Evolutionary conservation across 306 rosid species (phyloP), one percentile per base, ranked within the genome.

Genomic region (Luffa acutangula): DNA sequence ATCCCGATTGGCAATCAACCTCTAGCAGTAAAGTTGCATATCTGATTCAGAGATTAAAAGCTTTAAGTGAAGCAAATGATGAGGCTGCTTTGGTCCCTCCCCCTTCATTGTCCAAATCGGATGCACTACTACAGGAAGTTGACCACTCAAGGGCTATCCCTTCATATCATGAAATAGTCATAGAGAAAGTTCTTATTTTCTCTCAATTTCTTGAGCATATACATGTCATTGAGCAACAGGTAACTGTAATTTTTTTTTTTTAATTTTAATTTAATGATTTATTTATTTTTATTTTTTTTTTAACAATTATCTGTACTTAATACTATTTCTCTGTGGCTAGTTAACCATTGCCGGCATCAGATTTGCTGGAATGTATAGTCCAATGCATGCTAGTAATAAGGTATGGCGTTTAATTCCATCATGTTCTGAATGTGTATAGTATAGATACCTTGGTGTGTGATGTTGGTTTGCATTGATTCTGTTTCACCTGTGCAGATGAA

Each of bases 1-100:
- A 95, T 90, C 97, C 98, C 67, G 98, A 95, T 89, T 95, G 98
- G 98, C 96, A 95, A 78, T 92, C 97, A 72, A 95, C 98, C 25
- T 91, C 97, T 58, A 95, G 98, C 89, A 95, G 94, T 86, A 95
- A 95, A 85, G 97, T 93, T 49, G 58, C 93, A 51, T 95, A 93
- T 86, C 89, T 95, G 7, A 69, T 91, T 57, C 85, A 82, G 85
- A 90, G 87, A 81, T 83, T 95, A 87, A 91, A 89, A 82, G 88
- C 92, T 81, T 83, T 92, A 86, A 91, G 80, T 77, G 95, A 87
- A 85, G 85, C 80, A 73, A 89, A 86, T 81, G 81, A 80, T 48
- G 84, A 81, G 78, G 72, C 64, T 83, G 60, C 75, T 78, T 76
- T 78, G 75, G 65, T 79, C 82, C 78, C 64, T 80, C 81, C 82